These are phyloP conservation scores for Emmonsiellopsis sp. DNA, from an alignment of 2,329 filamentous ascomycete species.

Conservation along the genomic window DNA sequence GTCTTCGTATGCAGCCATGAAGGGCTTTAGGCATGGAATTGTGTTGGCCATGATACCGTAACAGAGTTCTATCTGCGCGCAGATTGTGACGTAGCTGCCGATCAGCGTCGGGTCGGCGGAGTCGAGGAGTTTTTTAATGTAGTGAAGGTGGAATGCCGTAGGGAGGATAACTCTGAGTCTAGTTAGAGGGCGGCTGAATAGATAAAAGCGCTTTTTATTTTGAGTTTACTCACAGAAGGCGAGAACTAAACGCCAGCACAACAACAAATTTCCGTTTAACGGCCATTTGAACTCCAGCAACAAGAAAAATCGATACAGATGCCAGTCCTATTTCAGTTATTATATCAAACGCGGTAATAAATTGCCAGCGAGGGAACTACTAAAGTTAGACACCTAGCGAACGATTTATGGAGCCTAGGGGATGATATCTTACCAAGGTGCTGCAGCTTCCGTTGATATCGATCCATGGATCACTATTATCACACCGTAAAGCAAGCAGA, in stretches of 20 bases:
- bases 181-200: neutral
- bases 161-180: slow-evolving; percentile 31
- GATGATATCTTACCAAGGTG: slow-evolving; percentile 21
- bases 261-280: slow-evolving; percentile 31
- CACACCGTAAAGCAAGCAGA: slow-evolving; percentile 30
- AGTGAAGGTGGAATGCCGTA: slow-evolving; percentile 30
- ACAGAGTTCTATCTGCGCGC: slow-evolving; percentile 34
- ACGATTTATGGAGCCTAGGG: neutral
- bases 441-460: slow-evolving; percentile 22
- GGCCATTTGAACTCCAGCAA: slow-evolving; percentile 31
- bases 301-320: slow-evolving; percentile 27
- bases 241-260: slow-evolving; percentile 33
- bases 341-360: slow-evolving; percentile 32
- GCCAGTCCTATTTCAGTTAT: slow-evolving; percentile 32
- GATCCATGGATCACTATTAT: slow-evolving; percentile 26
- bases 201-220: neutral
- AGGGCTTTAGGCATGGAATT: slow-evolving; percentile 37
- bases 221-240: slow-evolving; percentile 27
- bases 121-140: slow-evolving; percentile 21
- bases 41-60: slow-evolving; percentile 35
- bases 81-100: slow-evolving; percentile 26
- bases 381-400: neutral
- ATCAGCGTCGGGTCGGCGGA: slow-evolving; percentile 30
- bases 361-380: slow-evolving; percentile 32
- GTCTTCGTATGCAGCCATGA: slow-evolving; percentile 29